Percentiles rank a stretch among this genome's conserved stretches.
Conservation (phyloP, 2,329 filamentous ascomycete genomes). For the Xylaria multiplex region DNA sequence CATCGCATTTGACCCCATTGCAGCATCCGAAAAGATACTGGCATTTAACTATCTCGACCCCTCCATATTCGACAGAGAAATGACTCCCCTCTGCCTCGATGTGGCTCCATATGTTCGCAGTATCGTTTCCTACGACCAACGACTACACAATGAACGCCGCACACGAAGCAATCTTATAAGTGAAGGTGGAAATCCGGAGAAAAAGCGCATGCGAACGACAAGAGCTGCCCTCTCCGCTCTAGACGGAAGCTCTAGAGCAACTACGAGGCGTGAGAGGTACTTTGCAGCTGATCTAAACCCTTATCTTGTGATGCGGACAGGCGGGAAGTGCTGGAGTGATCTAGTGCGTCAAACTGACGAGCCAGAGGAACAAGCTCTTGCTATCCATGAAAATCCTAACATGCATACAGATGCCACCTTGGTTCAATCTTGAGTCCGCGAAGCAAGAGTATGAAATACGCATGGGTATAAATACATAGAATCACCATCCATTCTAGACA, state of each 20-base stretch:
- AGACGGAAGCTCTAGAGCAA: conserved; percentile 75
- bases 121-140: conserved; percentile 81
- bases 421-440: conserved; percentile 9
- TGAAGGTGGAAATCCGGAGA: conserved; percentile 60
- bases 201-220: conserved; percentile 75
- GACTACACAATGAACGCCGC: conserved; percentile 73
- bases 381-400: conserved; percentile 18
- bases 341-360: conserved; percentile 24
- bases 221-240: conserved; percentile 79
- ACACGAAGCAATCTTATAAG: conserved; percentile 70
- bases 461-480: conserved; percentile 11
- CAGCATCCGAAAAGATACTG: conserved; percentile 59
- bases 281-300: conserved; percentile 72
- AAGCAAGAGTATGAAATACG: not conserved
- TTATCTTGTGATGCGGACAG: conserved; percentile 72
- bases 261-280: conserved; percentile 76
- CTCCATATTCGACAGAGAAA: conserved; percentile 80
- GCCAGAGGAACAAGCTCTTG: conserved; percentile 1
- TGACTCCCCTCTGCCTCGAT: conserved; percentile 74
- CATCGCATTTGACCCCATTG: conserved; percentile 69
- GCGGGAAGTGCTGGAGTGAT: conserved; percentile 55
- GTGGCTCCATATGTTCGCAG: conserved; percentile 89
- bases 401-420: conserved; percentile 17
- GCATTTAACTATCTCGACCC: conserved; percentile 63
- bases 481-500: conserved; percentile 1